These are phyloP conservation scores for Xylariaceae sp. DNA, from an alignment of 2,329 filamentous ascomycete genomes.

Conservation along the genomic window DNA sequence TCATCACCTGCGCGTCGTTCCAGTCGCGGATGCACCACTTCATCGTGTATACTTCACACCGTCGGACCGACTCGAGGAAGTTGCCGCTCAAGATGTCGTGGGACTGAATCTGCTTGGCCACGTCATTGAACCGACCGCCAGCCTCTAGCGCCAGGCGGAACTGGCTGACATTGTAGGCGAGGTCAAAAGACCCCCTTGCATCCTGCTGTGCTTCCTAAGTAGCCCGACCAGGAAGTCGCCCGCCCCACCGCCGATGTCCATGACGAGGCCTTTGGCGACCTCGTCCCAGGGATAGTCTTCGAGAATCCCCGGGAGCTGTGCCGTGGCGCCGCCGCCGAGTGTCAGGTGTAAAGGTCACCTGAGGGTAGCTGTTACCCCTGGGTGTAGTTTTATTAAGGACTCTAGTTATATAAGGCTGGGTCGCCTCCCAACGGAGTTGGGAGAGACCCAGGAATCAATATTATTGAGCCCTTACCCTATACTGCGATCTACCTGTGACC, in stretches of 20 bases:
- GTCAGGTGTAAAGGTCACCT: too few relatives aligned
- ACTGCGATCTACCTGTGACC: too few relatives aligned
- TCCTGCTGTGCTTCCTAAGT: conserved; percentile 39
- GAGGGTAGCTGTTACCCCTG: too few relatives aligned
- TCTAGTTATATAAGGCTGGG: too few relatives aligned
- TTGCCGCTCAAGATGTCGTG: conserved; percentile 45
- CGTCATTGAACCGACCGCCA: conserved; percentile 43
- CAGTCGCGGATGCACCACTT: conserved; percentile 54
- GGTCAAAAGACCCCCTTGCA: conserved; percentile 48
- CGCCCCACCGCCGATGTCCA: conserved; percentile 51
- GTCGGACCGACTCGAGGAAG: conserved; percentile 46
- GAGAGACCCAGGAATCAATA: too few relatives aligned
- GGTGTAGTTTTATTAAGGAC: too few relatives aligned
- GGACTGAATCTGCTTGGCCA: conserved; percentile 39
- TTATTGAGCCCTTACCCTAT: too few relatives aligned
- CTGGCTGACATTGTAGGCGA: conserved; percentile 39
- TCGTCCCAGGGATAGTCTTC: conserved; percentile 52
- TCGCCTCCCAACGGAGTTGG: too few relatives aligned
- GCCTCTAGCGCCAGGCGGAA: too few relatives aligned
- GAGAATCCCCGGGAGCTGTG: conserved; percentile 48
- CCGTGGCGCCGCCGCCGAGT: conserved; percentile 46
- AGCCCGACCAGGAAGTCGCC: conserved; percentile 48
- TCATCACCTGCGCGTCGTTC: conserved; percentile 42
- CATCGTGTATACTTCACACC: conserved; percentile 41
- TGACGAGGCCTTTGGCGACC: conserved; percentile 40